phyloP scores from a whole-genome alignment of 352 stramenopile genomes.

The Pythium pyrilobum region DNA sequence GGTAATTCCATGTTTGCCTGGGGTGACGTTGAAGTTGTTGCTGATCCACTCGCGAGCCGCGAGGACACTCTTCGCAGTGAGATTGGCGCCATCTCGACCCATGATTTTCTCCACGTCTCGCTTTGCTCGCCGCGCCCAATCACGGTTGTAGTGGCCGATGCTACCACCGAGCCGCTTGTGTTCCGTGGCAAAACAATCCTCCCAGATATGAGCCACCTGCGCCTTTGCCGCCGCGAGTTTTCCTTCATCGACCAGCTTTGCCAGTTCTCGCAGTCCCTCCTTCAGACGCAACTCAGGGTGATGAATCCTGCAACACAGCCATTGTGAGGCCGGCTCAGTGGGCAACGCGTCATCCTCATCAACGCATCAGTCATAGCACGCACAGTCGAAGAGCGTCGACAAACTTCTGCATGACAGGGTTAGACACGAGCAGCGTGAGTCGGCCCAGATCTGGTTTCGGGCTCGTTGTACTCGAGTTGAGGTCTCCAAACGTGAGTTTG shows the following conservation, averaged over 20 bases:
- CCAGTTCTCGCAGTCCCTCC: conserved; percentile 63
- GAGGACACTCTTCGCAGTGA: conserved; percentile 49
- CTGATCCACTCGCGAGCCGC: conserved; percentile 62
- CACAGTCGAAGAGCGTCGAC: conserved; percentile 70
- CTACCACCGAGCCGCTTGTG: conserved; percentile 39
- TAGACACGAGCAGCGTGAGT: conserved; percentile 44
- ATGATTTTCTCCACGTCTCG: conserved; percentile 68
- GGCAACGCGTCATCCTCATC: conserved; percentile 6
- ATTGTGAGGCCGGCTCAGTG: too few relatives aligned
- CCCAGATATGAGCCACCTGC: conserved; percentile 39
- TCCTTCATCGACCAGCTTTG: conserved; percentile 54
- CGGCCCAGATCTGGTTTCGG: conserved; percentile 47
- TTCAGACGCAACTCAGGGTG: conserved; percentile 79
- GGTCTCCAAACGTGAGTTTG: conserved; percentile 50
- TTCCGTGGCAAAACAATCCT: conserved; percentile 60
- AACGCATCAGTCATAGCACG: too few relatives aligned
- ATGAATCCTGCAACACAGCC: conserved; percentile 46
- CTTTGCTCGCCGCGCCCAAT: conserved; percentile 36
- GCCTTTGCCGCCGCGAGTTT: conserved; percentile 25
- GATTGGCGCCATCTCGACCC: conserved; percentile 49
- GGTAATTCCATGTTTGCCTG: conserved; percentile 64
- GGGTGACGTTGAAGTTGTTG: conserved; percentile 65
- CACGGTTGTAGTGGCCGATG: conserved; percentile 74
- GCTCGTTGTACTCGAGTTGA: conserved; percentile 3
- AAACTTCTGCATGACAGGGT: conserved; percentile 79